Evolutionary conservation across 805 yeast species (phyloP).

Genomic region (Saccharomyces kudriavzevii): DNA sequence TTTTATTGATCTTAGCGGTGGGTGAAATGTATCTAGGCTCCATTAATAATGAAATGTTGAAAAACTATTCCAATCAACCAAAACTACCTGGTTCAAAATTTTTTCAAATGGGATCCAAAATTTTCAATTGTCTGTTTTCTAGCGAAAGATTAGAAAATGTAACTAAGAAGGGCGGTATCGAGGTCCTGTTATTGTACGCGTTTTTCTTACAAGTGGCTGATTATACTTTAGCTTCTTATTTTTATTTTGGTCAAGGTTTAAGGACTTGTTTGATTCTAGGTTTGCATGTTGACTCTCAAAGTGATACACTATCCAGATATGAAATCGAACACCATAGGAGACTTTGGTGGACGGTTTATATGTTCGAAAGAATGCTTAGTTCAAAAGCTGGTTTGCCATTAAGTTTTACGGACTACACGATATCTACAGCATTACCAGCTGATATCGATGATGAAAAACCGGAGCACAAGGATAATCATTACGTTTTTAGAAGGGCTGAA

Average conservation of each 20-base stretch:
- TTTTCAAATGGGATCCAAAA: conserved; percentile 70
- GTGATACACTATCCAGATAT: conserved; percentile 52
- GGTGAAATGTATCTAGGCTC: conserved; percentile 82
- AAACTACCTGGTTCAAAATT: conserved; percentile 67
- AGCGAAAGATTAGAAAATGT: conserved; percentile 74
- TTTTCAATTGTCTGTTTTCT: conserved; percentile 68
- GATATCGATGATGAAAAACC: conserved; percentile 60
- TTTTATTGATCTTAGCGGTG: conserved; percentile 61
- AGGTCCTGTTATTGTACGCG: conserved; percentile 65
- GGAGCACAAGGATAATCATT: conserved; percentile 45
- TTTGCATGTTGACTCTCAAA: conserved; percentile 76
- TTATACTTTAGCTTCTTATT: conserved; percentile 73
- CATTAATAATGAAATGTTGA: conserved; percentile 35
- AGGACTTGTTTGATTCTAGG: conserved; percentile 67
- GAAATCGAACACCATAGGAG: conserved; percentile 80
- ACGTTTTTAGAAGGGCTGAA: conserved; percentile 72
- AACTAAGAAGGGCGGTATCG: conserved; percentile 73
- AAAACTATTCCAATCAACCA: not conserved
- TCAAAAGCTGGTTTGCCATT: conserved; percentile 77
- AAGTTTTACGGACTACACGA: conserved; percentile 72
- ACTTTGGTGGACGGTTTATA: conserved; percentile 80
- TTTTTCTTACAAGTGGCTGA: conserved; percentile 79
- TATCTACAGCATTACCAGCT: conserved; percentile 67
- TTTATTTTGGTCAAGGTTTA: conserved; percentile 69
- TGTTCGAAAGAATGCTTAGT: conserved; percentile 75